Conservation (phyloP, 768 basidiomycete genomes). For the Hericium alpestre region DNA sequence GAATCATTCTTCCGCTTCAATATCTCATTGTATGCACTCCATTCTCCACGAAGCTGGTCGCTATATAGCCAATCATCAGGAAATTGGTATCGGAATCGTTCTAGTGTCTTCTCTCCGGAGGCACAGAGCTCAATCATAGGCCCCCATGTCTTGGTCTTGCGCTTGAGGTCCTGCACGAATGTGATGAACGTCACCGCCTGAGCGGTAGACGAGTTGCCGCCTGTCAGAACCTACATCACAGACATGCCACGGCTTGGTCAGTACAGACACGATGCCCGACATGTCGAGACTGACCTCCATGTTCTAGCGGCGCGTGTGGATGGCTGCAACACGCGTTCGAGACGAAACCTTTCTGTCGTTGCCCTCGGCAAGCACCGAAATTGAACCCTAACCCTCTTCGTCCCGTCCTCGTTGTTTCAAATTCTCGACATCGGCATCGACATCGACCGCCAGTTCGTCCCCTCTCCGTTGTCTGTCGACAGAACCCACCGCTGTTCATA, state of each 20-base stretch:
- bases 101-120: conserved; percentile 92
- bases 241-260: neutral
- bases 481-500: neutral
- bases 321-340: neutral
- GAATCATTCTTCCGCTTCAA: conserved; percentile 95
- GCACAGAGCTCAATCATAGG: conserved; percentile 93
- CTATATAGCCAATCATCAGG: conserved; percentile 97
- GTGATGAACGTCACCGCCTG: conserved; percentile 99
- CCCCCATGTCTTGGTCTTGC: conserved; percentile 92
- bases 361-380: conserved; percentile 11
- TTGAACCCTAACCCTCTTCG: conserved; percentile 8
- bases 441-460: neutral
- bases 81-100: conserved; percentile 94
- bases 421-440: conserved; percentile 3
- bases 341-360: neutral
- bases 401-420: neutral
- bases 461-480: neutral
- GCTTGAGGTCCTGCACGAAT: conserved; percentile 97
- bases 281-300: conserved; percentile 22
- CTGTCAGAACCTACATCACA: conserved; percentile 35
- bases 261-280: neutral
- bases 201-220: conserved; percentile 86
- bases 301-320: conserved; percentile 15
- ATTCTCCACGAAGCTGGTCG: conserved; percentile 94
- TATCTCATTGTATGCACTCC: conserved; percentile 98